Conservation (phyloP, 179 eudicot species). For the Patellifolia procumbens region DNA sequence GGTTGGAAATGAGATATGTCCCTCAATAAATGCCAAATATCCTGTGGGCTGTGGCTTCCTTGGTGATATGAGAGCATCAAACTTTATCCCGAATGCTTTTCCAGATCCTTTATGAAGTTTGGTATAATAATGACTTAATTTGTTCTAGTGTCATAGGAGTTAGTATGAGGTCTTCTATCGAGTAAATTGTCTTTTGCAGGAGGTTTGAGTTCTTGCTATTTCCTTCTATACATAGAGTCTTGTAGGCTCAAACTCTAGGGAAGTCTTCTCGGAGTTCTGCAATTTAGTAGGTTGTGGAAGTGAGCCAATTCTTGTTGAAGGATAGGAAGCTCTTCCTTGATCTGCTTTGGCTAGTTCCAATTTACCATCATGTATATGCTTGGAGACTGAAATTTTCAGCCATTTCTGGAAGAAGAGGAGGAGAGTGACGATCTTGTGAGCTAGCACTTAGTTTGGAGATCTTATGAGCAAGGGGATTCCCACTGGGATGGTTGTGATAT, state of each 20-base stretch:
- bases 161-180: neutral
- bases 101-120: too few relatives aligned
- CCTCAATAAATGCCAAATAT: neutral
- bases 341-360: neutral
- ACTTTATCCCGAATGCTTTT: neutral
- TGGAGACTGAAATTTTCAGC: neutral
- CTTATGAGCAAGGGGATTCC: neutral
- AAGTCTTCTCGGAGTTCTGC: neutral
- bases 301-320: neutral
- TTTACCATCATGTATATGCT: neutral
- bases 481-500: neutral
- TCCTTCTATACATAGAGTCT: neutral
- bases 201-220: too few relatives aligned
- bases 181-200: neutral
- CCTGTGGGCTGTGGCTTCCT: neutral
- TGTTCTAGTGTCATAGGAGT: neutral
- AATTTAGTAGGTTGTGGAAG: neutral
- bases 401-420: neutral
- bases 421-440: neutral
- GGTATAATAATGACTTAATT: neutral
- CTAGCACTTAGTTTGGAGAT: neutral
- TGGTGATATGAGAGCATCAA: neutral
- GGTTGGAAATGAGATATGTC: constrained; percentile 4
- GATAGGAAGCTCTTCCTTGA: neutral
- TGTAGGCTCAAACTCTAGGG: neutral